Evolutionary conservation across 2,329 filamentous ascomycete genomes (phyloP), one percentile per base, ranked within the genome.

Genomic region (Cladosporium colombiae): DNA sequence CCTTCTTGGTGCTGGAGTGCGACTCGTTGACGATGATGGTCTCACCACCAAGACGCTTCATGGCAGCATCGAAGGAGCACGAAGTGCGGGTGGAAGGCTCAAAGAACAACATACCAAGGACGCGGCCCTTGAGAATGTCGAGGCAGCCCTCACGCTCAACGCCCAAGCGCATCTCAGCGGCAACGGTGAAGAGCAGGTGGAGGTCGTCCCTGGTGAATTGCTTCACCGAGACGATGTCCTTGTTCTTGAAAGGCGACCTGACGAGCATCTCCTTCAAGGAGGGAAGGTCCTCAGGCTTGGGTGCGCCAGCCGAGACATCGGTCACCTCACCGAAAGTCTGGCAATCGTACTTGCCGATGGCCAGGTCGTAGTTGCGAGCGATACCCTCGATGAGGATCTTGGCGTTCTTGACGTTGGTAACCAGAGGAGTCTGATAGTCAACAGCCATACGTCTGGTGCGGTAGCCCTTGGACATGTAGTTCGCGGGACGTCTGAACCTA

Each of bases 381-480:
- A 99, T 91, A 25, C 94, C 95, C 81, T 99, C 95, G 62, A 99
- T 90, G 61, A 99, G 82, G 67, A 99, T 92, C 85, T 98, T 99
- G 67, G 95, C 95, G 76, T 97, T 98, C 86, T 99, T 99, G 79
- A 99, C 95, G 74, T 99, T 99, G 64, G 95, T 99, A 21, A 99
- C 94, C 67, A 99, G 83, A 66, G 95, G 95, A 64, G 95, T 96
- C 81, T 98, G 94, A 81, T 97, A 92, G 80, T 97, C 95, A 50
- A 99, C 95, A 40, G 95, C 95, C 93, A 99, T 97, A 79, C 95
- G 89, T 78, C 95, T 89, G 65, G 95, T 98, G 75, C 91, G 90
- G 82, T 99, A 99, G 67, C 95, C 95, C 82, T 95, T 95, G 80
- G 91, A 96, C 90, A 99, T 96, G 81, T 98, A 99, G 83, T 93